phyloP scores from a whole-genome alignment of 768 basidiomycete species.

The Podaxis sp. region DNA sequence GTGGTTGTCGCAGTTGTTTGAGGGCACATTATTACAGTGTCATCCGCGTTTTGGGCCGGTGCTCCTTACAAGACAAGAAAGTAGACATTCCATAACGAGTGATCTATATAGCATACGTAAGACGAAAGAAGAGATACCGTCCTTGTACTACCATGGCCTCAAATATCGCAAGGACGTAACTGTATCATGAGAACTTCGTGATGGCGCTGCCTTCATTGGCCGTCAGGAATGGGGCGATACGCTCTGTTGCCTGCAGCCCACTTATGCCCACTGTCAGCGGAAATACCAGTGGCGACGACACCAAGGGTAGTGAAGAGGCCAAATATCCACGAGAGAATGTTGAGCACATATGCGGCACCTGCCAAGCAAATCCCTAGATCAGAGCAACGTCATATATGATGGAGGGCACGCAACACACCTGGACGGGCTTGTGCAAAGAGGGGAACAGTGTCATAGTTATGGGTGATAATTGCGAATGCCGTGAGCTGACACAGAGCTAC shows the following conservation, averaged over 20 bases:
- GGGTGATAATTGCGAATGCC: constrained; percentile 64
- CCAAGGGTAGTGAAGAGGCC: constrained; percentile 51
- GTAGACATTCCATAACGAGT: background rate
- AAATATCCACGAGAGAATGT: constrained; percentile 59
- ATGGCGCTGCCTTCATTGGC: background rate
- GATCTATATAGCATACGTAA: background rate
- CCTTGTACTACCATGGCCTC: background rate
- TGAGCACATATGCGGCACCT: constrained; percentile 65
- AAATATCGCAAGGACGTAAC: background rate
- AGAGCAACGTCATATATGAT: background rate
- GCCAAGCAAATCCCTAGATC: background rate
- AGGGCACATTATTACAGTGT: background rate
- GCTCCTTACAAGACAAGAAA: background rate
- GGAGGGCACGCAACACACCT: constrained; percentile 40
- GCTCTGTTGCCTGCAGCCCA: constrained; percentile 81
- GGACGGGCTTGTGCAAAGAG: constrained; percentile 58
- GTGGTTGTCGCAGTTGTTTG: too few relatives aligned
- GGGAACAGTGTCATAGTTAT: constrained; percentile 50
- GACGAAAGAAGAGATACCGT: background rate
- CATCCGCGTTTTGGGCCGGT: background rate
- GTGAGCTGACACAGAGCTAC: constrained; percentile 60
- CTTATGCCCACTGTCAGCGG: constrained; percentile 57
- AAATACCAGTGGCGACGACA: constrained; percentile 62
- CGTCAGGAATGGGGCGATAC: constrained; percentile 44
- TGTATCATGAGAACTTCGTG: background rate